Evolutionary conservation across 345 rosid genomes (phyloP), one percentile per base, ranked within the genome.

Genomic region (Geranium rotundifolium): DNA sequence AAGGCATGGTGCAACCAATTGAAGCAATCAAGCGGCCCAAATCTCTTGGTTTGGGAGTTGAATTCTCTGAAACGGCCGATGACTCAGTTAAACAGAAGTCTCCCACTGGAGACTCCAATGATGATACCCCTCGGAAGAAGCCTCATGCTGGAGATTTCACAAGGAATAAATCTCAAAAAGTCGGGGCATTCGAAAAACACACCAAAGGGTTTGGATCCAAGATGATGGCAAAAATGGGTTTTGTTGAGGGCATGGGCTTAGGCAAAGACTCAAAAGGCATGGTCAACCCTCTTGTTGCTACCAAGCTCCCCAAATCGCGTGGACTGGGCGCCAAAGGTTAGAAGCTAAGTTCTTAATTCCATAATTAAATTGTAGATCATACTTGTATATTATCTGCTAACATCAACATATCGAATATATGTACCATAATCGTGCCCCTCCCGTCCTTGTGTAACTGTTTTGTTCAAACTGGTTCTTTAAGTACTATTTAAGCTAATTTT

Each of bases 201-300:
- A 89, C 96, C 30, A 84, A 76, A 73, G 96, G 96, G 13, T 89
- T 91, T 50, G 95, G 98, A 19, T 91, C 96, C 4, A 89, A 71
- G 75, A 85, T 89, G 84, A 91, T 89, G 98, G 88, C 82, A 0
- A 91, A 69, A 80, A 91, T 91, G 98, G 95, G 96, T 5, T 91
- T 91, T 56, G 78, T 91, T 1, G 92, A 88, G 72, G 96, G 98
- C 61, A 80, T 46, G 58, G 92, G 96, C 8, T 74, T 91, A 79
- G 98, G 96, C 18, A 84, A 68, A 70, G 81, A 85, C 30, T 86
- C 90, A 1, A 90, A 86, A 71, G 96, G 97, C 67, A 88, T 84
- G 7, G 71, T 81, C 56, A 84, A 75, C 62, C 95, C 97, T 37
- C 62, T 84, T 75, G 75, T 65, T 1, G 82, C 91, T 56, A 80